These are phyloP conservation scores for Pelargonium cotyledonis DNA, from an alignment of 441 rosid genomes.

Conservation along the genomic window DNA sequence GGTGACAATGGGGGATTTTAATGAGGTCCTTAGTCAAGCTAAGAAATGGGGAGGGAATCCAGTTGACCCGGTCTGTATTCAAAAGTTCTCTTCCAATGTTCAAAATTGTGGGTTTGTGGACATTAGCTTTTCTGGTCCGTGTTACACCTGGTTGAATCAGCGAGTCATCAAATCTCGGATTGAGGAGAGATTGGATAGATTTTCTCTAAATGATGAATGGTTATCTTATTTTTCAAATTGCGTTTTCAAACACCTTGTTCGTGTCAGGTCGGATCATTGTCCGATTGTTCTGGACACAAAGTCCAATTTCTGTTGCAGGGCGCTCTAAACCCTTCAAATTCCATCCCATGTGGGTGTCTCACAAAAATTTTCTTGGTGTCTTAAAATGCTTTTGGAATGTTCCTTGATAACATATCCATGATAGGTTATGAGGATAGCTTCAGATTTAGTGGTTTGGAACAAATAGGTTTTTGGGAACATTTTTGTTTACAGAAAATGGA, in stretches of 20 bases:
- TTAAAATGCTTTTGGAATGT: no score
- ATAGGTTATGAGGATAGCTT: no score
- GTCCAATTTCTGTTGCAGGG: no score
- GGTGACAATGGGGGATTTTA: not conserved
- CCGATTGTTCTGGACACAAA: no score
- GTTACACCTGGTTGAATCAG: not conserved
- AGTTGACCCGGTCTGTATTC: no score
- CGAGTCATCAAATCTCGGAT: not conserved
- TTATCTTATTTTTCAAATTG: no score
- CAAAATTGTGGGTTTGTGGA: not conserved
- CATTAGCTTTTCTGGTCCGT: not conserved
- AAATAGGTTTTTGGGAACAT: not conserved
- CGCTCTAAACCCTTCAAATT: no score
- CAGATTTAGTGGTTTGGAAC: not conserved
- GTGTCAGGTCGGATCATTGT: not conserved
- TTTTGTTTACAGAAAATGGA: not conserved
- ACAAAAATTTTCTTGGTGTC: not conserved
- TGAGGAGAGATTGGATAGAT: not conserved
- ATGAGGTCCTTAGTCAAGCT: not conserved
- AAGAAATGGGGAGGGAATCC: not conserved
- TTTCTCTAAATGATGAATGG: no score
- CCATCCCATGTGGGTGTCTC: no score
- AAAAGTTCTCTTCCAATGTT: no score
- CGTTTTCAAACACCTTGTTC: not conserved
- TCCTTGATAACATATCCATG: no score